Evolutionary conservation across 306 rosid species (phyloP).

Genomic region (Inga oerstediana): DNA sequence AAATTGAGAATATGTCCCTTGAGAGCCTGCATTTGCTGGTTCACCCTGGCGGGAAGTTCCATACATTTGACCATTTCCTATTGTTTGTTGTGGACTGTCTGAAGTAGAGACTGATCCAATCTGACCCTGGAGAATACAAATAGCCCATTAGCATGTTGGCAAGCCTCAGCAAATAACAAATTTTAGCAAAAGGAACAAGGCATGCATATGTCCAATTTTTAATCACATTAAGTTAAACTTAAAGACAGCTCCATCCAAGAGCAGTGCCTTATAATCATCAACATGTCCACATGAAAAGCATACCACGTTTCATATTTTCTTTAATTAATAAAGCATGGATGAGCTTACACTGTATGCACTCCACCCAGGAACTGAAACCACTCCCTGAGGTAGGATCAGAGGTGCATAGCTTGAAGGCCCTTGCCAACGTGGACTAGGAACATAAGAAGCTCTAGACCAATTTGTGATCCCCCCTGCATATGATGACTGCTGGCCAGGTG

Average conservation of each 20-base stretch:
- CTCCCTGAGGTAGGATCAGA: slow-evolving; percentile 87
- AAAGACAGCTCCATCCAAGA: slow-evolving; percentile 5
- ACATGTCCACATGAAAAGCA: slow-evolving; percentile 18
- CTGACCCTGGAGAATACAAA: slow-evolving; percentile 75
- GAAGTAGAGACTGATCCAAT: slow-evolving; percentile 77
- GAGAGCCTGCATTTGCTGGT: slow-evolving; percentile 61
- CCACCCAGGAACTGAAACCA: slow-evolving; percentile 96
- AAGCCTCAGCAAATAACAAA: slow-evolving; percentile 28
- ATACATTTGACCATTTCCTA: slow-evolving; percentile 66
- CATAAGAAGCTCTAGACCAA: slow-evolving; percentile 91
- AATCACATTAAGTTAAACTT: slow-evolving; percentile 12
- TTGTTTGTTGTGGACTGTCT: slow-evolving; percentile 74
- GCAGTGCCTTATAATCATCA: slow-evolving; percentile 16
- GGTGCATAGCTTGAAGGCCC: slow-evolving; percentile 92
- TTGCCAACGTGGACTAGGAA: slow-evolving; percentile 98
- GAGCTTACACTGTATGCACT: slow-evolving; percentile 79
- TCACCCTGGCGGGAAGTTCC: slow-evolving; percentile 76
- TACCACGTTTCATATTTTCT: slow-evolving; percentile 21
- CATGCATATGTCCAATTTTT: slow-evolving; percentile 25
- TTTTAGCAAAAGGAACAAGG: slow-evolving; percentile 14
- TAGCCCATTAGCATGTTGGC: slow-evolving; percentile 33
- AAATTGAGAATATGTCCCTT: slow-evolving; percentile 65
- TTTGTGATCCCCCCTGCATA: slow-evolving; percentile 81
- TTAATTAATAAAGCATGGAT: slow-evolving; percentile 27
- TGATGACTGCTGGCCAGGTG: slow-evolving; percentile 90